Conservation (phyloP, 2,329 filamentous ascomycete species). For the Penicillium hesseltinei region DNA sequence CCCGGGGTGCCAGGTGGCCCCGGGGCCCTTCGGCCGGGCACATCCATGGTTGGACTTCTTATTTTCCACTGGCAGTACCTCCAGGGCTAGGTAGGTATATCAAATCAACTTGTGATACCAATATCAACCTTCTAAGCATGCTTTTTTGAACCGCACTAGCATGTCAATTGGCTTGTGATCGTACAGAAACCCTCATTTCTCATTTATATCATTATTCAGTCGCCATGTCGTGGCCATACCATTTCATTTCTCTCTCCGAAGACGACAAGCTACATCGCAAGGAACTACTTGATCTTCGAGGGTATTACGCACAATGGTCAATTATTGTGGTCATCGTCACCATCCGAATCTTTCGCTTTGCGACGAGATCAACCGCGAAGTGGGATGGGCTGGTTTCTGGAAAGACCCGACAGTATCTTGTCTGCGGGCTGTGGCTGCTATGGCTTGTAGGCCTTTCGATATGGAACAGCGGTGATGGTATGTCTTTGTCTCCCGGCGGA, state of each 20-base stretch:
- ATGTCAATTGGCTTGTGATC: neutral
- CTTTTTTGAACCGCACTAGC: neutral
- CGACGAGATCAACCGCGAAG: slow-evolving; percentile 36
- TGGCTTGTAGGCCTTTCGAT: slow-evolving; percentile 55
- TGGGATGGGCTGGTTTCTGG: slow-evolving; percentile 45
- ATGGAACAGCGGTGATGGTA: slow-evolving; percentile 55
- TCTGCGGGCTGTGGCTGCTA: slow-evolving; percentile 49
- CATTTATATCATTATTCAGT: neutral
- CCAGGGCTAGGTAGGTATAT: too few relatives aligned
- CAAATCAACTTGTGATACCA: neutral
- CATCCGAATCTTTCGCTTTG: slow-evolving; percentile 32
- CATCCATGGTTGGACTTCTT: neutral
- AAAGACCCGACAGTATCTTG: slow-evolving; percentile 49
- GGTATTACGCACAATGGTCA: slow-evolving; percentile 56
- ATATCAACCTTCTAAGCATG: neutral
- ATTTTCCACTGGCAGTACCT: neutral
- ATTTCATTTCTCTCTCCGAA: slow-evolving; percentile 52
- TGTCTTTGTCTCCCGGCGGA: slow-evolving; percentile 16
- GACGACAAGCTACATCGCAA: slow-evolving; percentile 53
- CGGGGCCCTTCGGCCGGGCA: neutral
- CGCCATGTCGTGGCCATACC: slow-evolving; percentile 46
- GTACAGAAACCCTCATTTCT: neutral
- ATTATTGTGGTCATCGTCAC: slow-evolving; percentile 47
- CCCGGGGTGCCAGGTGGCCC: neutral
- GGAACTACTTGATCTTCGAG: slow-evolving; percentile 54